Conservation (phyloP, 2,329 filamentous ascomycete species). For the Stemphylium beticola region DNA sequence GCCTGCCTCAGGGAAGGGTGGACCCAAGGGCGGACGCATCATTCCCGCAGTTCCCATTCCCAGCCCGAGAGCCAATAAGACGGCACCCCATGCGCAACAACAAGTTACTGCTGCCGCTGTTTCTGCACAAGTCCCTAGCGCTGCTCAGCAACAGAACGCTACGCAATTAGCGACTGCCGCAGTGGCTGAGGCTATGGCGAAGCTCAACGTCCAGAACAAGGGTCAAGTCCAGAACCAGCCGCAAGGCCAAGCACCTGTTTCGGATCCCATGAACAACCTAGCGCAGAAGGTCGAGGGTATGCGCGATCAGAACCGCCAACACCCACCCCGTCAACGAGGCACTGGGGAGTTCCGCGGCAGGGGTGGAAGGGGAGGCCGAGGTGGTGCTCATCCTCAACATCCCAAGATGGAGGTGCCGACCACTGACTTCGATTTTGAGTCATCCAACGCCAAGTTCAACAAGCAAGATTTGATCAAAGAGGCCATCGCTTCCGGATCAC, state of each 20-base stretch:
- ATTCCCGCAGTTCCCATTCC: constrained; percentile 71
- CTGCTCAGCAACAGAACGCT: constrained; percentile 61
- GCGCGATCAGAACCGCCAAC: constrained; percentile 65
- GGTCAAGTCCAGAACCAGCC: constrained; percentile 24
- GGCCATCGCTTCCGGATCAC: constrained; percentile 78
- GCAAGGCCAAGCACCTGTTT: constrained; percentile 30
- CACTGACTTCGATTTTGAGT: constrained; percentile 90
- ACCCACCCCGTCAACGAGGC: constrained; percentile 55
- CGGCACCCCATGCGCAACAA: constrained; percentile 47
- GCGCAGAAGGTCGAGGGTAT: constrained; percentile 79
- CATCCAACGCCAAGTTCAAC: constrained; percentile 86
- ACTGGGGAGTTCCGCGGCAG: constrained; percentile 51
- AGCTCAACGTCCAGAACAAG: constrained; percentile 58
- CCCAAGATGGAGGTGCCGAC: constrained; percentile 86
- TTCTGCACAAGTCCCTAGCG: constrained; percentile 34
- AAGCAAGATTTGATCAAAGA: constrained; percentile 88
- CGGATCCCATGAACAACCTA: constrained; percentile 69
- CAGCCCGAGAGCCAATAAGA: constrained; percentile 46
- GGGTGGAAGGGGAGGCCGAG: constrained; percentile 56
- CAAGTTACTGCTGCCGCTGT: constrained; percentile 28
- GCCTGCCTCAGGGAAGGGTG: constrained; percentile 46
- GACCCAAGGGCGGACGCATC: constrained; percentile 60
- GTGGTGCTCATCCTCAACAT: constrained; percentile 45
- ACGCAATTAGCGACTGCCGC: constrained; percentile 77
- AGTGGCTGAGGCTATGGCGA: constrained; percentile 81